Evolutionary conservation across 805 yeast species (phyloP).

Genomic region (Saccharomycopsis schoenii): DNA sequence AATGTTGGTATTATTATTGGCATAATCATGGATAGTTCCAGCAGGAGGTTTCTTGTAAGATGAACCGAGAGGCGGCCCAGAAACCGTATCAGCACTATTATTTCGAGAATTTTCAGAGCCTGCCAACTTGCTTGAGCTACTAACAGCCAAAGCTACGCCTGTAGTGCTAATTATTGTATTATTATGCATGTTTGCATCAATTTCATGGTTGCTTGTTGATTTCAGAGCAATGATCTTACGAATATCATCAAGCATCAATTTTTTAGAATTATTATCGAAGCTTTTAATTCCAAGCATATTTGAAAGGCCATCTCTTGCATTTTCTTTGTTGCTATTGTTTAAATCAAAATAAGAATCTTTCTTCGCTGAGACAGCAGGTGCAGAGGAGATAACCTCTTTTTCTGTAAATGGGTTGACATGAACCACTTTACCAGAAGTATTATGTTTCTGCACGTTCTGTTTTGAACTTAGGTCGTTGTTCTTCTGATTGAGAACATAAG

Average conservation of each 20-base stretch:
- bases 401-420: constrained; percentile 16
- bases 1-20: not conserved
- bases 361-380: not conserved
- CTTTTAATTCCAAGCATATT: constrained; percentile 42
- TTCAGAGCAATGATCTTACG: constrained; percentile 96
- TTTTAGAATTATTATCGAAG: constrained; percentile 59
- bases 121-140: not conserved
- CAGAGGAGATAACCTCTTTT: constrained; percentile 1
- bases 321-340: constrained; percentile 20
- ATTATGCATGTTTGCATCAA: not conserved
- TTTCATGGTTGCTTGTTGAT: constrained; percentile 25
- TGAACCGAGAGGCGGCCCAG: not conserved
- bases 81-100: constrained; percentile 9
- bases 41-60: not conserved
- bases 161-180: not conserved
- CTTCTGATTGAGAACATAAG: constrained; percentile 7
- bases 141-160: not conserved
- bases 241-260: constrained; percentile 89
- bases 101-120: not conserved
- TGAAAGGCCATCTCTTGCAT: constrained; percentile 25
- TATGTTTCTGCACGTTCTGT: constrained; percentile 17
- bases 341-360: not conserved
- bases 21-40: not conserved
- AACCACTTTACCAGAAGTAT: constrained; percentile 16
- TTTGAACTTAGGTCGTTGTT: constrained; percentile 3